Conservation (phyloP, 202 grass and related monocot genomes). For the Zizania palustris region DNA sequence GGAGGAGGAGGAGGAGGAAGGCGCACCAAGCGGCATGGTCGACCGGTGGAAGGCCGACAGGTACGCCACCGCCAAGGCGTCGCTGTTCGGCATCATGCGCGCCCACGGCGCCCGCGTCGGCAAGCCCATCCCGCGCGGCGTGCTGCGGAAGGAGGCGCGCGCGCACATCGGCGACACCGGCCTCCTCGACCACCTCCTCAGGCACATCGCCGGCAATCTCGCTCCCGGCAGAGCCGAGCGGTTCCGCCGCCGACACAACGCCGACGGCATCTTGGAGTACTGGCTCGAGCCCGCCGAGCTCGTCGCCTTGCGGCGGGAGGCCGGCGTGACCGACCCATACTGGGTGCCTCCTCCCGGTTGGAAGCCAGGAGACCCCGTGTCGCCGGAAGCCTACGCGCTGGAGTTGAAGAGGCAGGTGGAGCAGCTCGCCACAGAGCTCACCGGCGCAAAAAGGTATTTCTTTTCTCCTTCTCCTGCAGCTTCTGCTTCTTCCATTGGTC, state of each 20-base stretch:
- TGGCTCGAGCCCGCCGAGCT: conserved; percentile 83
- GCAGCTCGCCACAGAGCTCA: conserved; percentile 54
- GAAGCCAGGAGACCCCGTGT: conserved; percentile 69
- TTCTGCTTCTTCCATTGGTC: neutral
- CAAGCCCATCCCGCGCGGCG: conserved; percentile 43
- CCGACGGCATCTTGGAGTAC: conserved; percentile 69
- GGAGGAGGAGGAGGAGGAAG: conserved; percentile 1
- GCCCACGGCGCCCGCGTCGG: conserved; percentile 36
- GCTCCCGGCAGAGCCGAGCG: conserved; percentile 46
- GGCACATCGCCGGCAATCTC: conserved; percentile 61
- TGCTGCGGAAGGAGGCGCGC: conserved; percentile 56
- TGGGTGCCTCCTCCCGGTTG: conserved; percentile 80
- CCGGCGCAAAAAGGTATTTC: conserved; percentile 55
- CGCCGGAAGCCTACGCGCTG: conserved; percentile 20
- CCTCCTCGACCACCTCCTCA: conserved; percentile 82
- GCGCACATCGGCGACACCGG: conserved; percentile 74
- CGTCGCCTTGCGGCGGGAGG: conserved; percentile 40
- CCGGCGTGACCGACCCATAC: conserved; percentile 61
- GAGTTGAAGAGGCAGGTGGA: conserved; percentile 40
- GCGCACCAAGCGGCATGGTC: conserved; percentile 12
- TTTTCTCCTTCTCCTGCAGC: neutral
- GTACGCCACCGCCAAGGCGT: conserved; percentile 55
- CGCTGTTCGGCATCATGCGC: conserved; percentile 50
- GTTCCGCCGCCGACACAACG: conserved; percentile 62
- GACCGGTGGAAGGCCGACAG: conserved; percentile 59